Conservation (phyloP, 108 stramenopile species). For the Fragilaria crotonensis region DNA sequence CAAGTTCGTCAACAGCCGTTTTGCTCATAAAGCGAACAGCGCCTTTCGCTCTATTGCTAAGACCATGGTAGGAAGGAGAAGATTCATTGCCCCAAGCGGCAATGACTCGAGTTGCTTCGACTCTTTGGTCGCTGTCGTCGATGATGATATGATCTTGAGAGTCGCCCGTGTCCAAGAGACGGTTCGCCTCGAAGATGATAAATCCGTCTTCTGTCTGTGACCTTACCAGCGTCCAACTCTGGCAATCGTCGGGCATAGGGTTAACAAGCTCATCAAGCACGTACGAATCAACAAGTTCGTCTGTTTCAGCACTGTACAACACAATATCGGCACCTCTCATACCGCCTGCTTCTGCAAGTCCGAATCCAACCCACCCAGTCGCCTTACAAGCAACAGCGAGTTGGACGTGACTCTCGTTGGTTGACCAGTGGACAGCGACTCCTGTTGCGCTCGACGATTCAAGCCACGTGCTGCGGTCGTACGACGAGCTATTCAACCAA, state of each 20-base stretch:
- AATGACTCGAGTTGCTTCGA: slow-evolving; percentile 31
- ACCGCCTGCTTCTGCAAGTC: slow-evolving; percentile 28
- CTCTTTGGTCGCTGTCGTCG: slow-evolving; percentile 15
- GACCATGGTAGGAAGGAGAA: slow-evolving; percentile 33
- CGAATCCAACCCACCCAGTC: slow-evolving; percentile 43
- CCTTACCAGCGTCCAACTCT: slow-evolving; percentile 34
- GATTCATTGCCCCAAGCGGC: slow-evolving; percentile 55
- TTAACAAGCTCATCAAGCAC: slow-evolving; percentile 17
- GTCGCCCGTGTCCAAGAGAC: slow-evolving; percentile 40
- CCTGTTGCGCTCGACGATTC: slow-evolving; percentile 4
- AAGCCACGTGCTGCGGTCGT: neutral
- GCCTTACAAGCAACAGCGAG: slow-evolving; percentile 33
- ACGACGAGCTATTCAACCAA: neutral
- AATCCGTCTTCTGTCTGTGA: slow-evolving; percentile 20
- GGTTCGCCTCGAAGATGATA: slow-evolving; percentile 42
- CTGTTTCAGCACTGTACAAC: slow-evolving; percentile 11
- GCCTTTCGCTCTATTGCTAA: slow-evolving; percentile 14
- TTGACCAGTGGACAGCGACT: slow-evolving; percentile 36
- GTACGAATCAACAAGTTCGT: slow-evolving; percentile 31
- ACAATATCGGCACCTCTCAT: slow-evolving; percentile 44
- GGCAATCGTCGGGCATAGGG: slow-evolving; percentile 24
- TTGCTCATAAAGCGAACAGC: slow-evolving; percentile 32
- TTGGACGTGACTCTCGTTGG: slow-evolving; percentile 15
- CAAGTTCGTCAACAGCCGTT: slow-evolving; percentile 1
- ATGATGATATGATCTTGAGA: slow-evolving; percentile 33